Evolutionary conservation across 371 early-diverging fungal genomes (phyloP).

Genomic region (Gilbertella persicaria): DNA sequence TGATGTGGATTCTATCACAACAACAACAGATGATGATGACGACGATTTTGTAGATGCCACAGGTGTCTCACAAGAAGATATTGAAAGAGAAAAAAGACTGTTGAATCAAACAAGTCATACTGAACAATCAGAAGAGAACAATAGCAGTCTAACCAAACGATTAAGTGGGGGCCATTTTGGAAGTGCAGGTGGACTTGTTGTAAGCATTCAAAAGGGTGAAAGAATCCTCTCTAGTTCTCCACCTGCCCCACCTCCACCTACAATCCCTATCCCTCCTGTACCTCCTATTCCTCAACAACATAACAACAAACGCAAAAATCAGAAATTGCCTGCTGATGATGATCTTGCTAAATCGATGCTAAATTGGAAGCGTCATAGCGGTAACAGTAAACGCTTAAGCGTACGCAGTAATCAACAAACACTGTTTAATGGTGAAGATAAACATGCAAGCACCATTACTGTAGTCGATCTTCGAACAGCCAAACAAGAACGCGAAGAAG

Average conservation of each 20-base stretch:
- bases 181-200: slow-evolving; percentile 47
- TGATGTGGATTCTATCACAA: background rate
- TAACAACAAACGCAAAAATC: slow-evolving; percentile 1
- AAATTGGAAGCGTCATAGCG: slow-evolving; percentile 46
- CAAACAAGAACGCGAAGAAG: background rate
- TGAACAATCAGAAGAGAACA: slow-evolving; percentile 8
- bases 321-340: slow-evolving; percentile 12
- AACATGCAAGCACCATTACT: slow-evolving; percentile 14
- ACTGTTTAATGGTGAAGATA: background rate
- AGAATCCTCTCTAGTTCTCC: slow-evolving; percentile 3
- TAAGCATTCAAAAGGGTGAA: slow-evolving; percentile 23
- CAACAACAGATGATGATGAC: slow-evolving; percentile 20
- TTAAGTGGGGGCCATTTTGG: slow-evolving; percentile 52
- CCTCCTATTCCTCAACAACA: background rate
- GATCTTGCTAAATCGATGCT: slow-evolving; percentile 35
- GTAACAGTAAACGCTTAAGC: slow-evolving; percentile 20
- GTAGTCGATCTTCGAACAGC: slow-evolving; percentile 16
- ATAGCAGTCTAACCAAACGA: slow-evolving; percentile 38
- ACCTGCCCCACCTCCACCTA: slow-evolving; percentile 5
- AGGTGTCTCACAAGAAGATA: slow-evolving; percentile 20
- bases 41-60: slow-evolving; percentile 28
- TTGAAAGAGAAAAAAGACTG: slow-evolving; percentile 13
- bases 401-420: background rate
- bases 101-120: too few relatives aligned
- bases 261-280: background rate